Percentiles rank a stretch among this genome's conserved stretches.
These are phyloP conservation scores for Mortierella polycephala DNA, from an alignment of 371 early-diverging fungal genomes.

Conservation along the genomic window DNA sequence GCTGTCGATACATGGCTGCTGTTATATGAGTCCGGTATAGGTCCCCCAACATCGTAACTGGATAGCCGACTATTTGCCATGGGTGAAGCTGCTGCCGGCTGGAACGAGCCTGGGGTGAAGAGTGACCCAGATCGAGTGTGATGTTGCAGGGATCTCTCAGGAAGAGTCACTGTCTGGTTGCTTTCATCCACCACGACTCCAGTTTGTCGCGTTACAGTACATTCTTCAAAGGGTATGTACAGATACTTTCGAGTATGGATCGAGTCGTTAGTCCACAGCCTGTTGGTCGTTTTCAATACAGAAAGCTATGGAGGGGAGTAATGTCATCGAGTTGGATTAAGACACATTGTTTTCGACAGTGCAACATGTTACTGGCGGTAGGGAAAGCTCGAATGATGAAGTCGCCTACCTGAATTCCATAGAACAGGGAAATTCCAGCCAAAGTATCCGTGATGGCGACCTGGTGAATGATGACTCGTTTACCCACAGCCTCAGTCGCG, in stretches of 20 bases:
- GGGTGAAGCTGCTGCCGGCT: not conserved
- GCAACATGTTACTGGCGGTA: no score
- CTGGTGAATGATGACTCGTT: conserved; percentile 56
- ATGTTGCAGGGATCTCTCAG: conserved; percentile 17
- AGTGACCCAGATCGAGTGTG: conserved; percentile 13
- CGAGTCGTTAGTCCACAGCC: conserved; percentile 60
- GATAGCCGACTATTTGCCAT: not conserved
- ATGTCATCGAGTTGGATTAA: not conserved
- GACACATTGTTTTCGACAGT: not conserved
- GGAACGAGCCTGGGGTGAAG: not conserved
- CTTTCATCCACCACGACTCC: conserved; percentile 38
- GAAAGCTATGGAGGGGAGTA: conserved; percentile 29
- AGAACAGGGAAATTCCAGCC: conserved; percentile 56
- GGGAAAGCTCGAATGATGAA: no score
- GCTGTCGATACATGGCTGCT: no score
- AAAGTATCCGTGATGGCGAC: conserved; percentile 53
- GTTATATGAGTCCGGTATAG: no score
- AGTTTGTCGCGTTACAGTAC: conserved; percentile 32
- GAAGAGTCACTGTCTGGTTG: conserved; percentile 36
- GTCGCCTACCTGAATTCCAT: conserved; percentile 55
- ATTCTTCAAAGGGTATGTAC: conserved; percentile 58
- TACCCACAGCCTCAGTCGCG: conserved; percentile 7
- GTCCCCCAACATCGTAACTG: not conserved
- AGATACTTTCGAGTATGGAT: conserved; percentile 58
- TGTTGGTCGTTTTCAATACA: conserved; percentile 55